Base-by-base conservation (phyloP, 2,329 filamentous ascomycete genomes). In the Aureobasidium mangrovei region DNA sequence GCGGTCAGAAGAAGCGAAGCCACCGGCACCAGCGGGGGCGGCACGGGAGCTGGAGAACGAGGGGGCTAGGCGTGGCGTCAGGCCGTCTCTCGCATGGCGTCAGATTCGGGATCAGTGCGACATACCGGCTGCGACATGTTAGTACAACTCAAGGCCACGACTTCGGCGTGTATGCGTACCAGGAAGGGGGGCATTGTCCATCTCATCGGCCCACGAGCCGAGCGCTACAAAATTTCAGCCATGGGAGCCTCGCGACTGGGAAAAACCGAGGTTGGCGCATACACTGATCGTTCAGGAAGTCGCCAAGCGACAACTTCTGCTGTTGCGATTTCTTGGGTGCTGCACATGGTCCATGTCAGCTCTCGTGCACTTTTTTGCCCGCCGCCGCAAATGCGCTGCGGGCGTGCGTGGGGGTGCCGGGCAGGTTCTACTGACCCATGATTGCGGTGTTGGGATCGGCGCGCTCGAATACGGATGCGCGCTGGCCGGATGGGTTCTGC, bases 141-240 rank as follows among this genome's bases (percentile, higher is more conserved):
- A 55, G 53, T 49, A 18, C 18, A 18, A 18, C 18, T 18, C 18
- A 6, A 6, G 28, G 27, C 12, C 31, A 28, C 10, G 7, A 43
- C 18, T 18, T 18, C 18, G 18, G 26, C 26, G 26, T 27, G 33
- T 33, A 72, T n/a, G 54, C 55, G 12, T 57, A 59, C 57, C 43
- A 36, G 67, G 66, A 40, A 70, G 57, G 29, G 67, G 67, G 60
- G 65, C 63, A 53, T 62, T 60, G 74, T 98, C 93, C 76, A 98
- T 95, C 71, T 98, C 93, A 75, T 98, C 94, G 66, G 93, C 93
- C 93, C 93, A 98, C 64, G 93, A 97, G 69, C 91, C 90, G 68
- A 85, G 79, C 66, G 80, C 83, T 86, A 66, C 57, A 56, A 58
- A 44, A 57, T 36, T 64, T 67, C 59, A 69, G 67, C 65, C 49